Base-by-base conservation (phyloP, 257 asterid species). In the Echium plantagineum region DNA sequence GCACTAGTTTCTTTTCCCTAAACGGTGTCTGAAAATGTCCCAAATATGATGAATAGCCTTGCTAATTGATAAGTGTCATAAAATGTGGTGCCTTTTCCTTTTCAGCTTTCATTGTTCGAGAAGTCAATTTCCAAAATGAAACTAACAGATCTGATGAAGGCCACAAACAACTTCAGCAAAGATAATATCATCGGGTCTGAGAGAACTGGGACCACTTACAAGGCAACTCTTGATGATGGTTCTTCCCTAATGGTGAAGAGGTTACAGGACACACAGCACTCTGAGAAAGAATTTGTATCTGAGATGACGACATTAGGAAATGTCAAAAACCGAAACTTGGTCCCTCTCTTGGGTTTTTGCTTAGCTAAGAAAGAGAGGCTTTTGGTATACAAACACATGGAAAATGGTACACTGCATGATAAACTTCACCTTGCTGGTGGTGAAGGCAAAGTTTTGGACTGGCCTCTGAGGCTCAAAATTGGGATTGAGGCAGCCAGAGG, bases 341-440 rank as follows among this genome's bases (percentile, higher is more conserved):
- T 77, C 57, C 79, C 83, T 10, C 79, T 77, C 31, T 21, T 77
- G 51, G 83, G 83, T n/a, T 78, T 78, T 62, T 78, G 83, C 68
- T 32, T 63, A 26, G 64, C 77, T 35, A 71, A 71, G 71, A 69
- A 69, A 53, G 80, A 78, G 70, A 71, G 73, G 68, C 59, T 78
- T 30, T 57, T 77, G 59, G 80, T 78, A 22, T 78, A 78, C 58
- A 78, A 78, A 71, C 35, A 68, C 69, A 74, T 78, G 83, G 61
- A 60, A 38, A 74, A 74, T 21, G 83, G 80, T 46, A 65, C 69
- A 62, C 72, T 78, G 31, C 73, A 78, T 48, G 75, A 71, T 63
- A 68, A 56, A 54, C 21, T 78, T 22, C 83, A 74, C 55, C 38
- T 15, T 20, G 52, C 32, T 18, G 21, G 46, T 9, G 83, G 71